Evolutionary conservation across 495 filamentous ascomycete species (phyloP), one percentile per base, ranked within the genome.

Genomic region (Penicillium chermesinum): DNA sequence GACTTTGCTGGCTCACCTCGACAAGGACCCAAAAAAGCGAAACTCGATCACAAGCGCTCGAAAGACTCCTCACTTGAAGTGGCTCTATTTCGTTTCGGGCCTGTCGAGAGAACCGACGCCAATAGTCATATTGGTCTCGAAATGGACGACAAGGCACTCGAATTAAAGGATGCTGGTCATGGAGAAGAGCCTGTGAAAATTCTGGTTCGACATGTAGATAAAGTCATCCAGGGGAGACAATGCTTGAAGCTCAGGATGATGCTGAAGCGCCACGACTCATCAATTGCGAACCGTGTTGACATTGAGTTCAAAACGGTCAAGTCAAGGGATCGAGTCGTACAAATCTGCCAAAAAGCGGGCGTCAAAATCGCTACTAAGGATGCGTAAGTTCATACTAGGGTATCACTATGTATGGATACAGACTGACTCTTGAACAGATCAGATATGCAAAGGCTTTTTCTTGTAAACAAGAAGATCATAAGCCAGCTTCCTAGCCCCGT

Each of bases 211-310:
- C 52, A 67, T 50, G 41, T 69, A 40, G 39, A 21, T 4, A 44
- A 48, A 21, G 41, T 59, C 34, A 0, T 44, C 2, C 10, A 55
- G n/a, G 70, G 25, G 53, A 3, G 17, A 39, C 1, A 12, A 50
- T 0, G 70, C 71, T 34, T 45, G 0, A 75, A 73, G 52, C 33
- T 72, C 21, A 62, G 64, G 3, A 55, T 77, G 8, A 38, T 54
- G 16, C 54, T 70, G 15, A 63, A 61, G 2, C 65, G 61, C 25
- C 47, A 35, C 9, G 14, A 41, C 14, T 52, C 54, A 7, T 46
- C 22, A 9, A 21, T 49, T 4, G 54, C 53, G 41, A 52, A 55
- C 5, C 41, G 39, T 12, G 22, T 76, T 6, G 70, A 77, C 34
- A 54, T 77, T 17, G 66, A 77, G 38, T 55, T 45, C 30, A 6